Percentiles rank a stretch among this genome's conserved stretches.
Evolutionary conservation across 2,329 filamentous ascomycete genomes (phyloP).

Genomic region (Colletotrichum salicis): DNA sequence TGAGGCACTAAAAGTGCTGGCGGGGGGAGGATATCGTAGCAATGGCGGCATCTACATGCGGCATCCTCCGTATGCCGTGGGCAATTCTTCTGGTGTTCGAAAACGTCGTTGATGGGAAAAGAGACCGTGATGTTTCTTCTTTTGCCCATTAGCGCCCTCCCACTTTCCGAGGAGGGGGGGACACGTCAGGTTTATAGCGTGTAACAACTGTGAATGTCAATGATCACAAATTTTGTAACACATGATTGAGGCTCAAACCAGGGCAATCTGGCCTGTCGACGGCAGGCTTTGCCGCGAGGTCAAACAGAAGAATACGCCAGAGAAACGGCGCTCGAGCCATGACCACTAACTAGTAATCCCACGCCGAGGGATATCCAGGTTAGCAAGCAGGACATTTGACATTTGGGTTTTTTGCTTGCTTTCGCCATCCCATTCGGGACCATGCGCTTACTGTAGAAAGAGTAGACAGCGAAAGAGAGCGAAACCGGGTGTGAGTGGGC

Average conservation of each 20-base stretch:
- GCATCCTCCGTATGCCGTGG: slow-evolving; percentile 6
- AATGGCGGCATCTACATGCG: slow-evolving; percentile 10
- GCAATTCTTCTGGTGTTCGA: not conserved
- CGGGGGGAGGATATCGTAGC: not conserved
- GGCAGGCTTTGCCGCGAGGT: slow-evolving; percentile 13
- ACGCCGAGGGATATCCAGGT: slow-evolving; percentile 7
- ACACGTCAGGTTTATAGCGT: slow-evolving; percentile 16
- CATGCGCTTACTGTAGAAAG: slow-evolving; percentile 11
- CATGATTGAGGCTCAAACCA: not conserved
- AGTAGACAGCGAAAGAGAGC: slow-evolving; percentile 8
- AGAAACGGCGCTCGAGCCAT: slow-evolving; percentile 22
- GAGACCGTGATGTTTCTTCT: slow-evolving; percentile 21
- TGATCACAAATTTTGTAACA: not conserved
- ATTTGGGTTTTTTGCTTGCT: slow-evolving; percentile 13
- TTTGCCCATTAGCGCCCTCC: slow-evolving; percentile 6
- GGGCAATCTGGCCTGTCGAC: slow-evolving; percentile 4
- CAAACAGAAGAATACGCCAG: slow-evolving; percentile 1
- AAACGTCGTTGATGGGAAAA: not conserved
- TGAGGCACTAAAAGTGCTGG: slow-evolving; percentile 15
- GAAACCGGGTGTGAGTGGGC: slow-evolving; percentile 8
- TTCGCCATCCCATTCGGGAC: slow-evolving; percentile 2
- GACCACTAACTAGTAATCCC: not conserved
- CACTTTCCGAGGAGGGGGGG: slow-evolving; percentile 20
- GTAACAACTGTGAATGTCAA: slow-evolving; percentile 10
- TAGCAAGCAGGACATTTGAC: not conserved